phyloP scores from a whole-genome alignment of 345 rosid genomes.

The Cochlearia excelsa region DNA sequence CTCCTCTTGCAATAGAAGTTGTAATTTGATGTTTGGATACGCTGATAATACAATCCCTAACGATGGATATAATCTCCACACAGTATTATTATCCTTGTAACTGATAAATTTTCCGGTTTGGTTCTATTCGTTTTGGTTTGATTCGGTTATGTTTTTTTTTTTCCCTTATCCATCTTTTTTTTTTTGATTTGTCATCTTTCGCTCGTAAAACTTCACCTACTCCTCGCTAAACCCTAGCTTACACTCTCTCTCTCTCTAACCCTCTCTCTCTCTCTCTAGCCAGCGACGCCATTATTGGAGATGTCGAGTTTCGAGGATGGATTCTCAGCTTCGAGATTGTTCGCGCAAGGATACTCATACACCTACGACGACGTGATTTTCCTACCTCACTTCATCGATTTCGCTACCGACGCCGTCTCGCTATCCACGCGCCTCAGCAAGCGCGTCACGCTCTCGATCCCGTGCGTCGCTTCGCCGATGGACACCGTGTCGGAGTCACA shows the following conservation, averaged over 20 bases:
- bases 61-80: background rate
- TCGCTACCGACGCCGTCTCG: constrained; percentile 72
- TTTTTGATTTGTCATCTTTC: constrained; percentile 3
- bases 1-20: background rate
- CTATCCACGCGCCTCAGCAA: constrained; percentile 67
- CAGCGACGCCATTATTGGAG: constrained; percentile 21
- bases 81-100: background rate
- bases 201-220: constrained; percentile 30
- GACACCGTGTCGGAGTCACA: constrained; percentile 87
- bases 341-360: constrained; percentile 74
- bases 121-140: background rate
- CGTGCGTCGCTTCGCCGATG: constrained; percentile 94
- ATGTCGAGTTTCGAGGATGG: constrained; percentile 65
- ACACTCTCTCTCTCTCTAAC: background rate
- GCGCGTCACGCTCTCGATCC: constrained; percentile 68
- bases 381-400: constrained; percentile 88
- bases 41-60: background rate
- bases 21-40: constrained; percentile 9
- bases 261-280: background rate
- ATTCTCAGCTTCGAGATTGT: constrained; percentile 52
- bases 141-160: constrained; percentile 1
- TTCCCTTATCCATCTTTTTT: background rate
- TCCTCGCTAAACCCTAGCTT: constrained; percentile 33
- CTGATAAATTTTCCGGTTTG: background rate
- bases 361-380: constrained; percentile 89